Base-by-base conservation (phyloP, 805 yeast genomes). In the Limtongozyma cylindracea region DNA sequence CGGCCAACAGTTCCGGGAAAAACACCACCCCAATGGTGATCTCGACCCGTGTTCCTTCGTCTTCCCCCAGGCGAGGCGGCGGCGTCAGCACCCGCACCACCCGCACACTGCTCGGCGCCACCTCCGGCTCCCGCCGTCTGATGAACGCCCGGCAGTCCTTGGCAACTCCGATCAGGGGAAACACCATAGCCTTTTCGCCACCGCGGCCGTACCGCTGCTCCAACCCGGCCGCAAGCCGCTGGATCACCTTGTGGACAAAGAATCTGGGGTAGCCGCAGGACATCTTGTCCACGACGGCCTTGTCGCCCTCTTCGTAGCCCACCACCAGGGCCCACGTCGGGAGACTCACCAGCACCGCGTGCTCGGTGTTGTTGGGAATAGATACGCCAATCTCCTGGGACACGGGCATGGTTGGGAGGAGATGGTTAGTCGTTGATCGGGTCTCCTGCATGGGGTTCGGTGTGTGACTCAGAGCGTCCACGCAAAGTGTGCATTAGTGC, bases 251-350 rank as follows among this genome's bases (percentile, higher is more conserved):
- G 34, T 71, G 84, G 24, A 73, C 59, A 43, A 68, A 73, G 35
- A 69, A 73, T 31, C 96, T 49, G 2, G 96, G 95, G 43, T 84
- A 84, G 1, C 95, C 96, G 4, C 82, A 63, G 22, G 54, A 53
- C 80, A 84, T 73, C 38, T 65, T 63, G 20, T 51, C 45, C 10
- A 70, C 68, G 4, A 80, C 77, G 72, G 78, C 67, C 11, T 60
- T 67, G 34, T 74, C 69, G 11, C 93, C 92, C 41, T 76, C 88
- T 39, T 80, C 94, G 37, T 88, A 88, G 3, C 78, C 94, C 1
- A 88, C 73, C 4, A 73, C 77, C 20, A 91, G 78, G 21, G 64
- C 72, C 98, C 96, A 88, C 0, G 93, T 74, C 6, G 98, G 98
- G 16, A 84, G 54, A 2, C 92, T 74, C 21, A 84, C 95, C 8